Base-by-base conservation (phyloP, 2,329 filamentous ascomycete species). In the Rhynchosporium secalis region DNA sequence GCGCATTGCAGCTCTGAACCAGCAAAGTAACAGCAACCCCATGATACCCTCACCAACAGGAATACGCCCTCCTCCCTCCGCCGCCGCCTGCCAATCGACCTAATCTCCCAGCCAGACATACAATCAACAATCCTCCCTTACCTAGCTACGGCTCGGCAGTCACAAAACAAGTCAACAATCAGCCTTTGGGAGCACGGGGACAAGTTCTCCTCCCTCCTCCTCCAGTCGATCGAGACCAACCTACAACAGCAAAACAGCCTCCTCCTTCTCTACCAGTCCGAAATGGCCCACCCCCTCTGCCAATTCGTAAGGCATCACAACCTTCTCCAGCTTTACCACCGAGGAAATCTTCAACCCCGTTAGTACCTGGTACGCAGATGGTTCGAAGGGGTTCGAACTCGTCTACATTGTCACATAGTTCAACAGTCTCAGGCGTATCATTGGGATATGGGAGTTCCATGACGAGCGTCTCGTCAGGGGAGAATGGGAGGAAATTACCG, bases 1-100 rank as follows among this genome's bases (percentile, higher is more conserved):
- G 73, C 80, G 86, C 58, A 88, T 88, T 65, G 85, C 85, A 9
- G 86, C 86, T 36, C 78, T 88, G 66, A 87, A 87, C 68, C 69
- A 74, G 58, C 68, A 72, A 40, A 69, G 69, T 38, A 61, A 69
- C 28, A 68, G 61, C 20, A 68, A 68, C 46, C 49, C 49, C 29
- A 26, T 54, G 29, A 61, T 47, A 29, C 31, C 56, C 36, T 13
- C 54, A 76, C 43, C 61, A 36, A 41, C 64, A 26, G 78, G 70
- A 81, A 87, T 73, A 83, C 84, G 74, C 83, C 83, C 76, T 84
- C 87, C 76, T 76, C 75, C 75, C 79, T 29, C 81, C 78, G 31
- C 81, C 80, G 3, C 79, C 82, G 10, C 65, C 65, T 8, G 43
- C 64, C 3, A 46, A 70, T 47, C 77, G 78, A 58, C 77, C 79